Evolutionary conservation across 2,329 filamentous ascomycete species (phyloP).

Genomic region (Talaromyces rugulosus): DNA sequence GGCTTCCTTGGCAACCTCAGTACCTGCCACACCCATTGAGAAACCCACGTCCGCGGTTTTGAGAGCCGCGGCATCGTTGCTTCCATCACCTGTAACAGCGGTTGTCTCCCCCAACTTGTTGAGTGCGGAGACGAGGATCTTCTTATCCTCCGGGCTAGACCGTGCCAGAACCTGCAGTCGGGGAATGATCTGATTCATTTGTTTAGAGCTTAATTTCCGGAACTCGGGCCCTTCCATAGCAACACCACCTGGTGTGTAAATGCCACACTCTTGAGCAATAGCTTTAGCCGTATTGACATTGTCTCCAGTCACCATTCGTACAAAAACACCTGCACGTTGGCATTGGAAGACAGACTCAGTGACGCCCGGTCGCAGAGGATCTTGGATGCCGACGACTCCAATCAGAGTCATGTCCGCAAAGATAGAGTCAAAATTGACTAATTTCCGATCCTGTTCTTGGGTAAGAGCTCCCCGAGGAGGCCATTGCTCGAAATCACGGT

Average conservation of each 20-base stretch:
- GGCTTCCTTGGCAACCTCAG: conserved; percentile 79
- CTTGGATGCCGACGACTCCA: conserved; percentile 73
- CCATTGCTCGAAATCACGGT: conserved; percentile 81
- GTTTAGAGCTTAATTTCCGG: conserved; percentile 62
- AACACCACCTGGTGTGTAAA: conserved; percentile 62
- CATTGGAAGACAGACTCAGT: conserved; percentile 67
- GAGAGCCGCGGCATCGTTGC: conserved; percentile 76
- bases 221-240: conserved; percentile 78
- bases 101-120: conserved; percentile 73
- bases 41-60: conserved; percentile 80
- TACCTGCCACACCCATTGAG: conserved; percentile 80
- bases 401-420: conserved; percentile 66
- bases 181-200: conserved; percentile 66
- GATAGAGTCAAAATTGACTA: conserved; percentile 63
- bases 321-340: conserved; percentile 70
- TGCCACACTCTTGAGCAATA: conserved; percentile 75
- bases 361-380: conserved; percentile 73
- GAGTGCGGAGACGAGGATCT: conserved; percentile 65
- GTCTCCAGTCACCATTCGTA: conserved; percentile 83
- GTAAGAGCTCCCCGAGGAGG: conserved; percentile 63
- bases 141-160: conserved; percentile 74
- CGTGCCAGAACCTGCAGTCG: conserved; percentile 66
- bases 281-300: conserved; percentile 75
- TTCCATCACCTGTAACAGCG: conserved; percentile 78
- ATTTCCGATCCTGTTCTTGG: conserved; percentile 55